Percentiles rank a stretch among this genome's conserved stretches.
Evolutionary conservation across 768 basidiomycete species (phyloP).

Genomic region (Serendipita sp.): DNA sequence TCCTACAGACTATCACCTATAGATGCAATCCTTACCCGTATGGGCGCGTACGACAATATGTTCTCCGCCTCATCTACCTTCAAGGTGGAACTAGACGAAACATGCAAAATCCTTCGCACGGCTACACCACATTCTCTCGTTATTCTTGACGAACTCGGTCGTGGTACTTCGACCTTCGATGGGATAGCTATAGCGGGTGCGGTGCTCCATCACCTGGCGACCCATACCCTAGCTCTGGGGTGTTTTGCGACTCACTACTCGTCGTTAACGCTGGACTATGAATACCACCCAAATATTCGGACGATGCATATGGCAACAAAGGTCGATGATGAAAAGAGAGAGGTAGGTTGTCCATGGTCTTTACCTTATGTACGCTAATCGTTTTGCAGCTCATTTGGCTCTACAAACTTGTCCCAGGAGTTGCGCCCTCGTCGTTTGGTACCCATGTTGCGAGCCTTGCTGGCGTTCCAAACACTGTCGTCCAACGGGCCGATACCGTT

Average conservation of each 20-base stretch:
- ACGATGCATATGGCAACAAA: constrained; percentile 94
- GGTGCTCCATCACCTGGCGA: constrained; percentile 87
- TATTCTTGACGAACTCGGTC: constrained; percentile 86
- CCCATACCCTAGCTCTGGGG: constrained; percentile 75
- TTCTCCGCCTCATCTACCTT: constrained; percentile 90
- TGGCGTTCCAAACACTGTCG: constrained; percentile 72
- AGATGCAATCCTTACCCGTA: constrained; percentile 84
- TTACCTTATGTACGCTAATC: background rate
- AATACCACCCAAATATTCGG: constrained; percentile 80
- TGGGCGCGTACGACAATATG: constrained; percentile 99
- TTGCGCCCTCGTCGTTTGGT: constrained; percentile 78
- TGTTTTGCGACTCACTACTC: constrained; percentile 99
- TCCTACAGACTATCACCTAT: constrained; percentile 59
- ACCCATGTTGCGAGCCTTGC: constrained; percentile 92
- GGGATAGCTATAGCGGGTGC: constrained; percentile 98
- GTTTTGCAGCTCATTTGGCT: constrained; percentile 64
- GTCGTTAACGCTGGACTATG: constrained; percentile 85
- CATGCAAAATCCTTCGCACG: constrained; percentile 84
- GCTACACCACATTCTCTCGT: constrained; percentile 89
- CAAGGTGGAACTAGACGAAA: constrained; percentile 97
- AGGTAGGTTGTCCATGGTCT: constrained; percentile 30
- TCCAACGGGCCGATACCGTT: constrained; percentile 74
- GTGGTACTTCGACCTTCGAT: constrained; percentile 94
- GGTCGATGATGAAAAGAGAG: constrained; percentile 81
- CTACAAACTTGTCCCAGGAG: constrained; percentile 82